These are phyloP conservation scores for Rhytidhysteron rufulum DNA, from an alignment of 2,329 filamentous ascomycete genomes.

Conservation along the genomic window DNA sequence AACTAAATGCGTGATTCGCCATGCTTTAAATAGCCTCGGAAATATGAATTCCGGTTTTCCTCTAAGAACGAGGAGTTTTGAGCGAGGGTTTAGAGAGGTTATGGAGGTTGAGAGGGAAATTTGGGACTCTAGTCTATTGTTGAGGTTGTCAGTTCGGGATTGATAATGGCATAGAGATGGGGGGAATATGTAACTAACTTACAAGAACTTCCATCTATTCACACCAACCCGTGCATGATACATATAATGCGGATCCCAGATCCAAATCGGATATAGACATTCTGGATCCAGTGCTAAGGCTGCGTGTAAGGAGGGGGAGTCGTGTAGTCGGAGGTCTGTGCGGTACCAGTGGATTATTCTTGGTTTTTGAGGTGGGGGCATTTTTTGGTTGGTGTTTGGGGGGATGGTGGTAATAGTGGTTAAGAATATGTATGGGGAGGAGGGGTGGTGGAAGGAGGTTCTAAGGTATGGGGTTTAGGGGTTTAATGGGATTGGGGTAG, in stretches of 20 bases:
- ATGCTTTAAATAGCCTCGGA: conserved; percentile 68
- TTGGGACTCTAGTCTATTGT: conserved; percentile 68
- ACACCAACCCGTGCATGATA: conserved; percentile 66
- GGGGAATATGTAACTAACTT: no score
- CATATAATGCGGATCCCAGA: conserved; percentile 78
- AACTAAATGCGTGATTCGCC: conserved; percentile 71
- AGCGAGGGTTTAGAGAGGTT: conserved; percentile 64
- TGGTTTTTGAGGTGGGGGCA: no score
- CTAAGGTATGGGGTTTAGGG: no score
- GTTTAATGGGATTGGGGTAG: no score
- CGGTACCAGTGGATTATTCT: conserved; percentile 75
- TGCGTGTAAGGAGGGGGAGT: conserved; percentile 69
- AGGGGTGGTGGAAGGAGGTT: no score
- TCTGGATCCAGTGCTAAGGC: conserved; percentile 67
- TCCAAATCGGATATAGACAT: conserved; percentile 71
- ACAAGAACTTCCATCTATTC: conserved; percentile 73
- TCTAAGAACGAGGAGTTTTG: conserved; percentile 67
- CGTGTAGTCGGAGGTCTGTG: conserved; percentile 72
- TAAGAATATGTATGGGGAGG: no score
- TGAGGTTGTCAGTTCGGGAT: no score
- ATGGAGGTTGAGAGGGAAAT: conserved; percentile 65
- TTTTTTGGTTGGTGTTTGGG: no score
- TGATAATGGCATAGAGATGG: no score
- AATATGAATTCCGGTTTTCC: conserved; percentile 69
- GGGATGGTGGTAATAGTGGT: no score